A percentile compares a stretch with the other conserved stretches of the same genome.
Evolutionary conservation across 2,329 filamentous ascomycete genomes (phyloP).

Genomic region (Didymella arachidicola): DNA sequence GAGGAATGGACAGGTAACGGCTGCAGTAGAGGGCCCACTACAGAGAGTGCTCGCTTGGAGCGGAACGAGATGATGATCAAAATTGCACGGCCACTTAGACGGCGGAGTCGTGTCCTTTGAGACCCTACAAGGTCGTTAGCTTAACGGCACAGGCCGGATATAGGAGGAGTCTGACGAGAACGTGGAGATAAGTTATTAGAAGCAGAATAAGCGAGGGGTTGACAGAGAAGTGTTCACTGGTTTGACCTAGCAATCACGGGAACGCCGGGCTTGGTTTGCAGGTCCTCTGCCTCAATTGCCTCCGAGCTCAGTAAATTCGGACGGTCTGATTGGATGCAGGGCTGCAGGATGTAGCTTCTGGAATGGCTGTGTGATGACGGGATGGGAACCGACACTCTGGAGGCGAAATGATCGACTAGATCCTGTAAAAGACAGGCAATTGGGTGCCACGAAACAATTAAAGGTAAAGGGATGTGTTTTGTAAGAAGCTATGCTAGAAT

Average conservation of each 20-base stretch:
- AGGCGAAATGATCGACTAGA: constrained; percentile 47
- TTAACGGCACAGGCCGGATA: constrained; percentile 32
- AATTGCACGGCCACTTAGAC: constrained; percentile 46
- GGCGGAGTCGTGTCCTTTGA: constrained; percentile 36
- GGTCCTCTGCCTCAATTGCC: constrained; percentile 48
- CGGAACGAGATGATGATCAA: constrained; percentile 49
- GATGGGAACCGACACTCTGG: constrained; percentile 43
- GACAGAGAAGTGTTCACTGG: constrained; percentile 33
- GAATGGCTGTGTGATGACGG: constrained; percentile 41
- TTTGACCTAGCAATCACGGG: constrained; percentile 35
- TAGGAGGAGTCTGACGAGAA: constrained; percentile 36
- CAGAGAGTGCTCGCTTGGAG: constrained; percentile 48
- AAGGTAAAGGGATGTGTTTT: constrained; percentile 30
- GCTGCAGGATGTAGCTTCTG: constrained; percentile 40
- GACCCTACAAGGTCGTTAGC: constrained; percentile 46
- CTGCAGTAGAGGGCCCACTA: constrained; percentile 39
- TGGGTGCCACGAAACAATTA: constrained; percentile 27
- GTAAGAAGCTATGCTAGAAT: constrained; percentile 37
- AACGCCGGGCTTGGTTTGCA: constrained; percentile 44
- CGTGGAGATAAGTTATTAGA: constrained; percentile 34
- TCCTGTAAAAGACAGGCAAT: constrained; percentile 15
- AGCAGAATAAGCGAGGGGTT: constrained; percentile 34
- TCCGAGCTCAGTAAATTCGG: constrained; percentile 28
- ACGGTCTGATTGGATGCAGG: constrained; percentile 41
- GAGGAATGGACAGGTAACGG: constrained; percentile 47